phyloP scores from a whole-genome alignment of 495 filamentous ascomycete species.

The Rhizodiscina lignyota region DNA sequence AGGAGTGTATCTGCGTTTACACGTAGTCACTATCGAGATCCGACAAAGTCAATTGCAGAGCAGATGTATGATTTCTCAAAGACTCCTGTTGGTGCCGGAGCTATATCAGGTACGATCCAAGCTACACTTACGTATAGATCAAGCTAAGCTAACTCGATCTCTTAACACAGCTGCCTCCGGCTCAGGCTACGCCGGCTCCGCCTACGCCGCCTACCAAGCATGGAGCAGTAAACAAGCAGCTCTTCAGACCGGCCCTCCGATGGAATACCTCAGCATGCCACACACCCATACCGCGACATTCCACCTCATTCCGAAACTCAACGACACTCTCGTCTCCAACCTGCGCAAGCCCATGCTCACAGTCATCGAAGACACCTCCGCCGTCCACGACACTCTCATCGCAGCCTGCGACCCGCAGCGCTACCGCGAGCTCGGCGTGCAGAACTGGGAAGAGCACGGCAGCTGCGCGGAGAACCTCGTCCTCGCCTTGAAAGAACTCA shows the following conservation, averaged over 20 bases:
- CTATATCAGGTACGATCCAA: conserved; percentile 9
- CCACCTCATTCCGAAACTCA: conserved; percentile 16
- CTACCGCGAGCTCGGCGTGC: conserved; percentile 19
- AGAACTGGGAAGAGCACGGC: conserved; percentile 19
- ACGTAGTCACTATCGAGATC: conserved; percentile 18
- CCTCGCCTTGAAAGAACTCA: conserved; percentile 23
- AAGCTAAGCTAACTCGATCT: background rate
- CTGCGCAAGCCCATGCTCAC: conserved; percentile 21
- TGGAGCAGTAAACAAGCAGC: conserved; percentile 13
- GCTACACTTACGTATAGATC: too few relatives aligned
- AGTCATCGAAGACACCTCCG: conserved; percentile 21
- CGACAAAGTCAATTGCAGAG: conserved; percentile 22
- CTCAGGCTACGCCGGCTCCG: conserved; percentile 16
- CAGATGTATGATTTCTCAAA: conserved; percentile 25
- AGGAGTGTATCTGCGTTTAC: conserved; percentile 14
- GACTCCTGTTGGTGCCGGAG: conserved; percentile 23
- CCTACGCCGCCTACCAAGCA: conserved; percentile 23
- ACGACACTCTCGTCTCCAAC: conserved; percentile 20
- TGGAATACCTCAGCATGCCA: conserved; percentile 23
- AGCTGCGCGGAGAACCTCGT: conserved; percentile 25
- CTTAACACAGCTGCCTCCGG: conserved; percentile 11
- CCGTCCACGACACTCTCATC: conserved; percentile 25
- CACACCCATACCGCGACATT: conserved; percentile 18
- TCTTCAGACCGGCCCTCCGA: too few relatives aligned
- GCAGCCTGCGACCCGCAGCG: conserved; percentile 21